Conservation (phyloP, 768 basidiomycete genomes). For the Fomitopsis serialis region DNA sequence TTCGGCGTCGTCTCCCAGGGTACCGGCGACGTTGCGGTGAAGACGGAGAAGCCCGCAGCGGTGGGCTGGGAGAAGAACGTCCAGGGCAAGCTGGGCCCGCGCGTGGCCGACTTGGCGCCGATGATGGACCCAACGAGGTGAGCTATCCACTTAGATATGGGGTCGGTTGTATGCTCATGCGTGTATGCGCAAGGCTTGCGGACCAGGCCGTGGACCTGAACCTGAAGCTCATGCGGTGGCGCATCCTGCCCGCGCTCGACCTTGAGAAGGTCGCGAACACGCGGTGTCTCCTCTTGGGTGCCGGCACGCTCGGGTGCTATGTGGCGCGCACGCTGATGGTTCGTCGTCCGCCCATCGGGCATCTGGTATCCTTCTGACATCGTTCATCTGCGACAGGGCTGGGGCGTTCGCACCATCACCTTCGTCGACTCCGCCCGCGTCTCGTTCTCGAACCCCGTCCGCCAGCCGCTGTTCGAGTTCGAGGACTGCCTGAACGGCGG, state of each 20-base stretch:
- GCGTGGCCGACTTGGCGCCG: slow-evolving; percentile 85
- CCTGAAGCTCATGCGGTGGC: slow-evolving; percentile 96
- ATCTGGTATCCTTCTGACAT: neutral
- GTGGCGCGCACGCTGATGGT: slow-evolving; percentile 92
- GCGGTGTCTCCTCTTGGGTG: slow-evolving; percentile 82
- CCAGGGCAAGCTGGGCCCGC: slow-evolving; percentile 80
- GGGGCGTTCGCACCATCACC: slow-evolving; percentile 93
- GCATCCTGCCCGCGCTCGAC: slow-evolving; percentile 84
- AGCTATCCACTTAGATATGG: neutral
- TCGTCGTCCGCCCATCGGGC: slow-evolving; percentile 8
- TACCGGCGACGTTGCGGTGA: slow-evolving; percentile 6
- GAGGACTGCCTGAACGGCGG: slow-evolving; percentile 91
- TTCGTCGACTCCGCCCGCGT: slow-evolving; percentile 89
- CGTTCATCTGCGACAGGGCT: slow-evolving; percentile 52
- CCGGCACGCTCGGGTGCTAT: slow-evolving; percentile 96
- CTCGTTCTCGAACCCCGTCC: slow-evolving; percentile 95
- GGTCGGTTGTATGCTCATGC: neutral
- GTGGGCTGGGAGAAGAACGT: slow-evolving; percentile 97
- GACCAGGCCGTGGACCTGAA: slow-evolving; percentile 98
- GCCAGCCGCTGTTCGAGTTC: slow-evolving; percentile 95
- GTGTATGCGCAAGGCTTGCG: slow-evolving; percentile 54
- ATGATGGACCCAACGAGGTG: slow-evolving; percentile 94
- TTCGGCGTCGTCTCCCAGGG: slow-evolving; percentile 46
- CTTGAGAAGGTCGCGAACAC: slow-evolving; percentile 82
- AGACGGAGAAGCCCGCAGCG: slow-evolving; percentile 45